Evolutionary conservation across 2,329 filamentous ascomycete genomes (phyloP).

Genomic region (Phaeosphaeriaceae sp.): DNA sequence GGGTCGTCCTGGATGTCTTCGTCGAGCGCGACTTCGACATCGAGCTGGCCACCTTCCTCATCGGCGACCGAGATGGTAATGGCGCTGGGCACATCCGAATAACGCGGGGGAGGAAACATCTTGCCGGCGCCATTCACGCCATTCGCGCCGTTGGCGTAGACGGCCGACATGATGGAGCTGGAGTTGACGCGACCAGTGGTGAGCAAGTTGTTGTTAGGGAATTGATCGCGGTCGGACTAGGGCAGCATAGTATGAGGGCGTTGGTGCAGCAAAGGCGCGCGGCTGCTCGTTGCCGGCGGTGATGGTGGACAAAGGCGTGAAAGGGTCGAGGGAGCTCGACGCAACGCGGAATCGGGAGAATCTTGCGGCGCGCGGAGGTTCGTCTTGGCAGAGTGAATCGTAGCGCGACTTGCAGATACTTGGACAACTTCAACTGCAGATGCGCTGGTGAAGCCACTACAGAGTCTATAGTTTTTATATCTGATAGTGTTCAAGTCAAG

Average conservation of each 20-base stretch:
- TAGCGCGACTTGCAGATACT: neutral
- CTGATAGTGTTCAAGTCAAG: neutral
- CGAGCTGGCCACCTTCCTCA: slow-evolving; percentile 66
- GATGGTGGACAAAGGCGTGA: slow-evolving; percentile 25
- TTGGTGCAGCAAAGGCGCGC: slow-evolving; percentile 17
- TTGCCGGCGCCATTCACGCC: slow-evolving; percentile 56
- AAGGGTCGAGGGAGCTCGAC: slow-evolving; percentile 12
- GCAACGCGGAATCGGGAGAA: slow-evolving; percentile 21
- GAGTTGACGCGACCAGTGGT: slow-evolving; percentile 18
- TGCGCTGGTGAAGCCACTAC: neutral
- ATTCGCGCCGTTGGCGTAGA: slow-evolving; percentile 57
- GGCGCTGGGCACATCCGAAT: slow-evolving; percentile 67
- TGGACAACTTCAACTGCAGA: neutral
- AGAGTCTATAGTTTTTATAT: neutral
- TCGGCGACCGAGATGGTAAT: slow-evolving; percentile 70
- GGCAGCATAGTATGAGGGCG: slow-evolving; percentile 26
- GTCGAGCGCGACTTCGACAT: slow-evolving; percentile 92
- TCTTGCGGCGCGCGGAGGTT: slow-evolving; percentile 20
- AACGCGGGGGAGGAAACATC: slow-evolving; percentile 55
- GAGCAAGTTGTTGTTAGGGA: slow-evolving; percentile 1
- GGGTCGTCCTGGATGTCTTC: slow-evolving; percentile 86
- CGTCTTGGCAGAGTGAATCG: slow-evolving; percentile 18
- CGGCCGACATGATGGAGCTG: slow-evolving; percentile 56
- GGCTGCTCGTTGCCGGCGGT: slow-evolving; percentile 21
- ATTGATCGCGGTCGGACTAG: slow-evolving; percentile 15